Evolutionary conservation across 768 basidiomycete genomes (phyloP).

Genomic region (Lentinus brumalis): DNA sequence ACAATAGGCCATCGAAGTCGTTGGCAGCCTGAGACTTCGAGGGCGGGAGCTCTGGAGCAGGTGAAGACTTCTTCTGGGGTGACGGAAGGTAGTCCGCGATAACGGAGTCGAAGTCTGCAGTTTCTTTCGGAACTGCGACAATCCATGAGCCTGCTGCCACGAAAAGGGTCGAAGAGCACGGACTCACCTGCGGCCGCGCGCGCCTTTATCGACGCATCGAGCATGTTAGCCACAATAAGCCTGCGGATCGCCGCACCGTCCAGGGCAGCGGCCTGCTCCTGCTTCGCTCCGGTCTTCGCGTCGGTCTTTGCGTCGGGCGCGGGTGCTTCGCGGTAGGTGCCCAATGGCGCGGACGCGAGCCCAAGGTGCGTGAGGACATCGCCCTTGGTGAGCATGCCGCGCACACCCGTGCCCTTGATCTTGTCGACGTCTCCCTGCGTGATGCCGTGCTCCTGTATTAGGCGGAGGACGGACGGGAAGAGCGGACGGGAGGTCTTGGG

Average conservation of each 20-base stretch:
- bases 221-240: conserved; percentile 63
- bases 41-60: conserved; percentile 12
- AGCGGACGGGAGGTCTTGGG: conserved; percentile 66
- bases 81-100: conserved; percentile 71
- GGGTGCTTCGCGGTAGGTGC: conserved; percentile 62
- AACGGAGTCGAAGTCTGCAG: conserved; percentile 68
- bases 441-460: conserved; percentile 67
- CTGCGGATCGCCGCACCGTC: conserved; percentile 67
- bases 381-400: conserved; percentile 96
- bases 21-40: conserved; percentile 23
- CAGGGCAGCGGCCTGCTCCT: conserved; percentile 41
- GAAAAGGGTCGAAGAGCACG: neutral
- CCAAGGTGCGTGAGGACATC: conserved; percentile 89
- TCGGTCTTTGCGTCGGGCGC: conserved; percentile 38
- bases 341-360: conserved; percentile 74
- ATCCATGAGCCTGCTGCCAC: conserved; percentile 7
- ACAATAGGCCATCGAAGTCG: conserved; percentile 25
- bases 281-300: conserved; percentile 22
- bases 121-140: conserved; percentile 41
- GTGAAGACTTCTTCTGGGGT: conserved; percentile 18
- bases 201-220: conserved; percentile 54
- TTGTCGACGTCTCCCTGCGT: conserved; percentile 48
- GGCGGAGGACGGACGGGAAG: conserved; percentile 88
- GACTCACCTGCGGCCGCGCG: conserved; percentile 44
- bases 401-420: conserved; percentile 86